A percentile compares a stretch with the other conserved stretches of the same genome.
Evolutionary conservation across 2,329 filamentous ascomycete genomes (phyloP).

Genomic region (Verticillium nonalfalfae): DNA sequence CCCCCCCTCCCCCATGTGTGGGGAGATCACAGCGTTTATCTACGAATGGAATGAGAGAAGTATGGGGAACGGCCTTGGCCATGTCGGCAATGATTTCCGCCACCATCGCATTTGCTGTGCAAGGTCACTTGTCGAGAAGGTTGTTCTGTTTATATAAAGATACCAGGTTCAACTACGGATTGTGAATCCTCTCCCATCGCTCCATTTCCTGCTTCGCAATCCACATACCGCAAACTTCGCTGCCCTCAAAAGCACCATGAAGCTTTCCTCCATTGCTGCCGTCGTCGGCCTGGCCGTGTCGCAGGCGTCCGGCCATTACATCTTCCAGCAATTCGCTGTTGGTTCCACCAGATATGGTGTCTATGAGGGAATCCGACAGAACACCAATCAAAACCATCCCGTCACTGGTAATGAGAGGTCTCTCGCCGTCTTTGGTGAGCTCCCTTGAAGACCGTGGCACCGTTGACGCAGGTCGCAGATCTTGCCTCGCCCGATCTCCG

Average conservation of each 20-base stretch:
- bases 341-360: constrained; percentile 15
- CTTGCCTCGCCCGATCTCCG: constrained; percentile 28
- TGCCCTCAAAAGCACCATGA: constrained; percentile 1
- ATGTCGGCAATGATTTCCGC: not conserved
- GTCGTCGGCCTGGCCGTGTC: constrained; percentile 3
- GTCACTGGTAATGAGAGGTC: constrained; percentile 16
- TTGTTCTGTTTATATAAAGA: not conserved
- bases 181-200: not conserved
- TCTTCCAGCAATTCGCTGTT: constrained; percentile 21
- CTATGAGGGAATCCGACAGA: constrained; percentile 26
- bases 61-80: not conserved
- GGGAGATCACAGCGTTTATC: not conserved
- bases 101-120: not conserved
- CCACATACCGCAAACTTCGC: not conserved
- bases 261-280: constrained; percentile 4
- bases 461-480: constrained; percentile 13
- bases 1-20: not conserved
- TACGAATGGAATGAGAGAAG: not conserved
- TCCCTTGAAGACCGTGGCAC: too few species aligned
- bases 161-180: not conserved
- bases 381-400: constrained; percentile 29
- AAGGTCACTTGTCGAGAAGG: not conserved
- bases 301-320: constrained; percentile 17
- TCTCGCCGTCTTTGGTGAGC: not conserved
- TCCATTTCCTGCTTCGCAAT: too few species aligned